Evolutionary conservation across 179 eudicot genomes (phyloP), one percentile per base, ranked within the genome.

Genomic region (Spergularia azorica): DNA sequence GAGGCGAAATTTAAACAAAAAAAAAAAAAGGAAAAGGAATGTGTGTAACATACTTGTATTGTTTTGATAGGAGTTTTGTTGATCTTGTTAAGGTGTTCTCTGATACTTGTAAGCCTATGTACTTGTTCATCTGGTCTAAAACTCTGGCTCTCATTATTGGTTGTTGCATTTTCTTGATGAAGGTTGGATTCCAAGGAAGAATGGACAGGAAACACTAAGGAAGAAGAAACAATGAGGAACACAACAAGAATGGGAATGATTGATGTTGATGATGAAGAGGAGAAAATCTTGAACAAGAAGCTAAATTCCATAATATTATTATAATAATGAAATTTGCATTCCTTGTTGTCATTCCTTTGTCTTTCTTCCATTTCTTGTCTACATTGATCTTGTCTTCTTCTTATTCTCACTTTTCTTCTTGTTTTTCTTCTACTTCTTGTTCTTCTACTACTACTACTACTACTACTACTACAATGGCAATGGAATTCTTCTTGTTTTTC

Each of bases 61-160:
- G 87, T 84, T 71, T 86, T 86, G 68, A 86, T 18, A 67, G 89
- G 85, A 72, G 76, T 69, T 73, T 80, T 86, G 74, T 86, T 86
- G 84, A 86, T 86, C 72, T 77, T 84, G 71, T 65, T 74, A 48
- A 86, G 87, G 75, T 84, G 84, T 39, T 79, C 72, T 72, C 86
- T 77, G n/a, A 86, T 78, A 36, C 81, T 79, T 70, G 59, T 82
- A 14, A 84, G 67, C 74, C 60, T 86, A 41, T 82, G 79, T 14
- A 72, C 41, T 20, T 86, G 80, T 26, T 75, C 74, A 18, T 54
- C 74, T 9, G 85, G 79, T 9, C 16, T n/a, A 16, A 84, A 73
- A 62, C 79, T 81, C 77, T 84, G 85, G 13, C 48, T 84, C 59
- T 69, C 18, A 74, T 80, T 75, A 58, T 43, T 43, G 48, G 8